Percentiles rank a stretch among this genome's conserved stretches.
phyloP scores from a whole-genome alignment of 768 basidiomycete species.

The Leccinum sublutescens region DNA sequence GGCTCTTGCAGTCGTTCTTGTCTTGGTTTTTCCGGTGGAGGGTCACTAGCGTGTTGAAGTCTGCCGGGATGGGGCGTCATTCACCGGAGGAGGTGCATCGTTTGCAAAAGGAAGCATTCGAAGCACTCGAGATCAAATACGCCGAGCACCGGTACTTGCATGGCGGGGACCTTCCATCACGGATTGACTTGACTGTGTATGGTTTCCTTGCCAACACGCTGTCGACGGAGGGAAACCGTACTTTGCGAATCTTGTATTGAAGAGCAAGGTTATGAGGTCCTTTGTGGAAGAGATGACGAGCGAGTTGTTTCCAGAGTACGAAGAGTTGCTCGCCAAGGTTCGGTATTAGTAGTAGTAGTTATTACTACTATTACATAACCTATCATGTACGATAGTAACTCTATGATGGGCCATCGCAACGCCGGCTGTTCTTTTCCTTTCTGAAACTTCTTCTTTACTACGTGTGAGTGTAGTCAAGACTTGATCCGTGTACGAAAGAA shows the following conservation, averaged over 20 bases:
- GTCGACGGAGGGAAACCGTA: constrained; percentile 22
- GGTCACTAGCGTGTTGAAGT: constrained; percentile 15
- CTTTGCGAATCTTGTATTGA: constrained; percentile 23
- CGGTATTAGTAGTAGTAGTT: neutral
- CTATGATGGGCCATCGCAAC: constrained; percentile 15
- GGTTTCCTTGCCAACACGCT: constrained; percentile 34
- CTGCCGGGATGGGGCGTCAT: constrained; percentile 31
- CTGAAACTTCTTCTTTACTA: neutral
- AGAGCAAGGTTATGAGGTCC: constrained; percentile 15
- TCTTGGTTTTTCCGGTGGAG: constrained; percentile 24
- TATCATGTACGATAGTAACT: neutral
- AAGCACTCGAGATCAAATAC: constrained; percentile 31
- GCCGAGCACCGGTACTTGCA: constrained; percentile 26
- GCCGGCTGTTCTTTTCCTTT: neutral
- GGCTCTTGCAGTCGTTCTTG: constrained; percentile 24
- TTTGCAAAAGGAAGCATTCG: constrained; percentile 30
- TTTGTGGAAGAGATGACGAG: constrained; percentile 27
- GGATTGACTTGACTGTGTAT: constrained; percentile 30
- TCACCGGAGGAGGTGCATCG: constrained; percentile 32
- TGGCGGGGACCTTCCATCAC: constrained; percentile 23
- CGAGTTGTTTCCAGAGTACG: constrained; percentile 30
- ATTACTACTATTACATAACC: neutral
- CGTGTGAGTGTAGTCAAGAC: constrained; percentile 9
- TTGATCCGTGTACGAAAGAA: too few relatives aligned
- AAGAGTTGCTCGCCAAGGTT: constrained; percentile 13